Conservation (phyloP, 306 rosid species). For the Acacia acuminata region DNA sequence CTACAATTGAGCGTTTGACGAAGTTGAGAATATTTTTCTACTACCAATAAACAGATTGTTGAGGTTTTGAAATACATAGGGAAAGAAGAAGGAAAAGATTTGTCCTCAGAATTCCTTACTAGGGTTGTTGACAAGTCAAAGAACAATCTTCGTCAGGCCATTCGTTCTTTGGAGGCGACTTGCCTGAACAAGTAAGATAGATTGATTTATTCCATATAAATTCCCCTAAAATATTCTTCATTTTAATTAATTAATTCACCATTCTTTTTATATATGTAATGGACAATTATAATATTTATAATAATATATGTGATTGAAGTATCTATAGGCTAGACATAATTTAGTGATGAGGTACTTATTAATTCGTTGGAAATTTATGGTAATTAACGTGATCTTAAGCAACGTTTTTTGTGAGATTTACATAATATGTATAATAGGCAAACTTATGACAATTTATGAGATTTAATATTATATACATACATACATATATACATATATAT, state of each 20-base stretch:
- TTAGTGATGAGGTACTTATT: neutral
- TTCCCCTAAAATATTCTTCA: too few relatives aligned
- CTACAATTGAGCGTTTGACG: neutral
- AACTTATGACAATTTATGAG: neutral
- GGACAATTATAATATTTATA: too few relatives aligned
- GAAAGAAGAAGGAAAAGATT: conserved; percentile 49
- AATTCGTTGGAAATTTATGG: neutral
- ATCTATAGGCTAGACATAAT: too few relatives aligned
- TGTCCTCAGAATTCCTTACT: conserved; percentile 44
- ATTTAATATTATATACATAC: too few relatives aligned
- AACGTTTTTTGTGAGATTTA: neutral
- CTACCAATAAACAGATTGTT: conserved; percentile 50
- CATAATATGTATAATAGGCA: neutral
- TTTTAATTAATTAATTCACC: too few relatives aligned
- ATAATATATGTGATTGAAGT: neutral
- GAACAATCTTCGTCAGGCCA: conserved; percentile 75
- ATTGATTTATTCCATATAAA: neutral
- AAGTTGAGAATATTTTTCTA: neutral
- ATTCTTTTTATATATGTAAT: too few relatives aligned
- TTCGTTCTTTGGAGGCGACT: conserved; percentile 87
- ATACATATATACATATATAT: too few relatives aligned
- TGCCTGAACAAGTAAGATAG: conserved; percentile 49
- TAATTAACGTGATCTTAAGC: neutral
- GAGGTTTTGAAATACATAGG: conserved; percentile 63
- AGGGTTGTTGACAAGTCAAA: conserved; percentile 56